Percentiles rank a stretch among this genome's conserved stretches.
Conservation (phyloP, 1,284 basidiomycete genomes). For the Tylopilus orsonianus region DNA sequence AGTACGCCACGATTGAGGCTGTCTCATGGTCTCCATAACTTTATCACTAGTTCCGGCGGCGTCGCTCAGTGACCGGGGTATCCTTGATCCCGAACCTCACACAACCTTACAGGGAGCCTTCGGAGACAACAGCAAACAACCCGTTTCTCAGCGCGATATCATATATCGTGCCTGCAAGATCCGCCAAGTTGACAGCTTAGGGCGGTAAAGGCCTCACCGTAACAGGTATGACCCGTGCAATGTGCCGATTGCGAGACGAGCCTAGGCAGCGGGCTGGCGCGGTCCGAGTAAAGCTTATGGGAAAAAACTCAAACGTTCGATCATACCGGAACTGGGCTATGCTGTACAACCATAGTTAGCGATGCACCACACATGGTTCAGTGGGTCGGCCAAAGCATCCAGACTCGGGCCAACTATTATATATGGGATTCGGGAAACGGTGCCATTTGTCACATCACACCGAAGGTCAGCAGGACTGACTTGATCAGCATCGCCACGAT, state of each 20-base stretch:
- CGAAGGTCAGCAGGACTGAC: conserved; percentile 16
- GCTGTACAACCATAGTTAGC: conserved; percentile 20
- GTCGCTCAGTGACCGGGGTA: conserved; percentile 10
- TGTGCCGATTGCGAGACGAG: conserved; percentile 10
- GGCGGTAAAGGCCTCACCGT: conserved; percentile 1
- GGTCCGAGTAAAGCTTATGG: conserved; percentile 11
- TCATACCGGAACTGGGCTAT: conserved; percentile 33
- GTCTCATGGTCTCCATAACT: conserved; percentile 7
- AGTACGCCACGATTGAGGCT: conserved; percentile 19
- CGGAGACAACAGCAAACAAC: not conserved
- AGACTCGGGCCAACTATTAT: conserved; percentile 11
- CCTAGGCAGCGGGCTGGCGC: conserved; percentile 13
- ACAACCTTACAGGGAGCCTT: not conserved
- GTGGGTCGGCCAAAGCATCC: conserved; percentile 5
- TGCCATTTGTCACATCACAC: conserved; percentile 15
- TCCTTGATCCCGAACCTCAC: conserved; percentile 7
- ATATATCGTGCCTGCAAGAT: conserved; percentile 17
- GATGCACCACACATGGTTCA: conserved; percentile 9
- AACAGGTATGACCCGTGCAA: conserved; percentile 7
- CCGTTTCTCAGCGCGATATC: not conserved
- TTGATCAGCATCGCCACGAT: conserved; percentile 29
- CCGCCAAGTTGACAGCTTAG: conserved; percentile 8
- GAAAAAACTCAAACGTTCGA: conserved; percentile 26
- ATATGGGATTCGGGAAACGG: conserved; percentile 20
- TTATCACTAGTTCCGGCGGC: conserved; percentile 17